Percentiles rank a stretch among this genome's conserved stretches.
phyloP scores from a whole-genome alignment of 179 eudicot genomes.

The Drosera spatulata region DNA sequence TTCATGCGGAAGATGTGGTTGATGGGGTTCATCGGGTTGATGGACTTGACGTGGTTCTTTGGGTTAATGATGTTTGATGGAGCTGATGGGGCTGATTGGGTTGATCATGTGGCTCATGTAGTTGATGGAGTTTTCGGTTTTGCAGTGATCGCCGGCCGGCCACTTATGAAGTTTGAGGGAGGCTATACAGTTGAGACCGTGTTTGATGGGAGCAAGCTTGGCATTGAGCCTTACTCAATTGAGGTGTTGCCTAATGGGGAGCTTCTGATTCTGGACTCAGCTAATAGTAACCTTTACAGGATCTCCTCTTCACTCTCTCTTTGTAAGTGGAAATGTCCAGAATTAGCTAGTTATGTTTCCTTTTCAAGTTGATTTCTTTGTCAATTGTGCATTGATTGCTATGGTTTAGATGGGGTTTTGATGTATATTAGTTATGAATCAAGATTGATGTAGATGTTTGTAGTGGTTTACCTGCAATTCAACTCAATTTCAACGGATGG shows the following conservation, averaged over 20 bases:
- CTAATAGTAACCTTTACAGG: constrained; percentile 86
- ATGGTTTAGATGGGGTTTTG: too few species aligned
- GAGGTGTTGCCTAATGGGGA: constrained; percentile 81
- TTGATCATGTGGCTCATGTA: too few species aligned
- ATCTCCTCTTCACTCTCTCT: constrained; percentile 82
- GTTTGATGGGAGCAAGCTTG: constrained; percentile 98
- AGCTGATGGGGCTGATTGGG: too few species aligned
- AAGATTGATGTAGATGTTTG: too few species aligned
- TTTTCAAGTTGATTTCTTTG: background rate
- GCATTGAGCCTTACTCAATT: constrained; percentile 78
- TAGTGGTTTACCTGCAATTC: background rate
- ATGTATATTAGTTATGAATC: too few species aligned
- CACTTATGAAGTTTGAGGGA: constrained; percentile 92
- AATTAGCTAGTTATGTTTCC: constrained; percentile 4
- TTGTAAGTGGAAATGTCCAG: constrained; percentile 40
- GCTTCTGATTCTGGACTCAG: constrained; percentile 86
- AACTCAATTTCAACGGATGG: background rate
- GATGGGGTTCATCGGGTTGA: too few species aligned
- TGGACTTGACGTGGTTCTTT: too few species aligned
- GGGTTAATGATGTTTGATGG: too few species aligned
- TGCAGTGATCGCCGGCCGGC: constrained; percentile 37
- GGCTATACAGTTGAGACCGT: constrained; percentile 93
- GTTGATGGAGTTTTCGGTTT: constrained; percentile 3
- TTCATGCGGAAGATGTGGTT: too few species aligned
- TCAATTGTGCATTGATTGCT: background rate